phyloP scores from a whole-genome alignment of 2,329 filamentous ascomycete species.

The Penicillium olsonii region DNA sequence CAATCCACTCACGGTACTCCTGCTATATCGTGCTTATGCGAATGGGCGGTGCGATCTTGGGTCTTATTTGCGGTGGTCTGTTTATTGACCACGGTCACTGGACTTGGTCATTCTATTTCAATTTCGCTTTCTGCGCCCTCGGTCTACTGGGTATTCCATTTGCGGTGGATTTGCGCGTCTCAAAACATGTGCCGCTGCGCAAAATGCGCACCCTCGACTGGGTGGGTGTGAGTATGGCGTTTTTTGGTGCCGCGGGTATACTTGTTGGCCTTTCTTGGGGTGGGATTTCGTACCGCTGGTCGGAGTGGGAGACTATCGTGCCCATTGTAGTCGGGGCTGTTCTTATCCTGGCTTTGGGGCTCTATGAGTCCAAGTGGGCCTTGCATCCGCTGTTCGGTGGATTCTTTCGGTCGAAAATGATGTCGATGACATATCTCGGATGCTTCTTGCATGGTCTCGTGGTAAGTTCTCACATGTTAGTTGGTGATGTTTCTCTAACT shows the following conservation, averaged over 20 bases:
- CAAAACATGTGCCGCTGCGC: slow-evolving; percentile 22
- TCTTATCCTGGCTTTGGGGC: slow-evolving; percentile 33
- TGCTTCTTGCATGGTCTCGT: slow-evolving; percentile 47
- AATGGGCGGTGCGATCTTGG: slow-evolving; percentile 33
- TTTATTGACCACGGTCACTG: slow-evolving; percentile 27
- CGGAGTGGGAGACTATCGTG: slow-evolving; percentile 40
- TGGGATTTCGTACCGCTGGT: slow-evolving; percentile 44
- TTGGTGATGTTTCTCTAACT: background rate
- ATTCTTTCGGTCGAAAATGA: slow-evolving; percentile 40
- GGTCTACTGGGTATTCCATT: slow-evolving; percentile 33
- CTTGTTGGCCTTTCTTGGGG: slow-evolving; percentile 48
- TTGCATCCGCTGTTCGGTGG: slow-evolving; percentile 40
- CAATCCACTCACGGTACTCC: slow-evolving; percentile 35
- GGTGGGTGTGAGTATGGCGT: slow-evolving; percentile 44
- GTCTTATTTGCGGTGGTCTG: slow-evolving; percentile 29
- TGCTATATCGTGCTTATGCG: slow-evolving; percentile 35
- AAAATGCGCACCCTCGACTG: slow-evolving; percentile 42
- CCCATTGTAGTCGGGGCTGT: slow-evolving; percentile 40
- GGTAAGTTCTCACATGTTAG: slow-evolving; percentile 30
- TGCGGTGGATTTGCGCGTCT: slow-evolving; percentile 29
- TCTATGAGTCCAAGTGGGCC: slow-evolving; percentile 39
- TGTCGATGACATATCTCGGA: slow-evolving; percentile 42
- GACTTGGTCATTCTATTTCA: slow-evolving; percentile 35
- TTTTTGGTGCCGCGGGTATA: slow-evolving; percentile 39
- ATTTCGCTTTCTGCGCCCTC: slow-evolving; percentile 34